These are phyloP conservation scores for Wickerhamomyces mucosus DNA, from an alignment of 805 yeast species.

Conservation along the genomic window DNA sequence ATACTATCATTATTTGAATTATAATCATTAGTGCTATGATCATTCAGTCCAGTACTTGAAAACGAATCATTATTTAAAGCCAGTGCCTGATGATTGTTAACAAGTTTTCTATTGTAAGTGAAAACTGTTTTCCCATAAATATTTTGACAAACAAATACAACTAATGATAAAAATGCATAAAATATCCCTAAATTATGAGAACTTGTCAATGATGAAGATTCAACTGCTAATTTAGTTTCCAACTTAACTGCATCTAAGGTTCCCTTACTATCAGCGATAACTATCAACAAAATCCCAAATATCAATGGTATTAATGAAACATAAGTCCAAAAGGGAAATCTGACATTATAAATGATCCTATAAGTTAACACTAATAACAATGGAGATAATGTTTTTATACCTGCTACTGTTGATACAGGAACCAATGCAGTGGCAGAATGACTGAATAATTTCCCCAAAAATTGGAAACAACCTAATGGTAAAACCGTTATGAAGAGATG, in stretches of 20 bases:
- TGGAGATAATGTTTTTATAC: slow-evolving; percentile 62
- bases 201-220: slow-evolving; percentile 30
- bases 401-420: slow-evolving; percentile 61
- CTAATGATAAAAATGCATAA: slow-evolving; percentile 57
- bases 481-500: slow-evolving; percentile 39
- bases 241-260: slow-evolving; percentile 15
- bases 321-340: slow-evolving; percentile 40
- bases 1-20: slow-evolving; percentile 4
- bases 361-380: slow-evolving; percentile 49
- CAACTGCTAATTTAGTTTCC: neutral
- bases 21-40: no score
- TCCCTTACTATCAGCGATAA: slow-evolving; percentile 22
- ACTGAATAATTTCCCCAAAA: slow-evolving; percentile 52
- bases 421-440: slow-evolving; percentile 57
- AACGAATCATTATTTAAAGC: slow-evolving; percentile 11
- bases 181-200: slow-evolving; percentile 48
- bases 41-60: no score
- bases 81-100: slow-evolving; percentile 17
- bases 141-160: slow-evolving; percentile 77
- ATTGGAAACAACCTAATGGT: slow-evolving; percentile 61
- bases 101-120: slow-evolving; percentile 30
- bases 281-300: slow-evolving; percentile 39
- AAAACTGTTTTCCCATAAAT: slow-evolving; percentile 79
- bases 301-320: slow-evolving; percentile 42
- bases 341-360: slow-evolving; percentile 38